Evolutionary conservation across 352 stramenopile genomes (phyloP), one percentile per base, ranked within the genome.

Genomic region (Phytophthora multivora): DNA sequence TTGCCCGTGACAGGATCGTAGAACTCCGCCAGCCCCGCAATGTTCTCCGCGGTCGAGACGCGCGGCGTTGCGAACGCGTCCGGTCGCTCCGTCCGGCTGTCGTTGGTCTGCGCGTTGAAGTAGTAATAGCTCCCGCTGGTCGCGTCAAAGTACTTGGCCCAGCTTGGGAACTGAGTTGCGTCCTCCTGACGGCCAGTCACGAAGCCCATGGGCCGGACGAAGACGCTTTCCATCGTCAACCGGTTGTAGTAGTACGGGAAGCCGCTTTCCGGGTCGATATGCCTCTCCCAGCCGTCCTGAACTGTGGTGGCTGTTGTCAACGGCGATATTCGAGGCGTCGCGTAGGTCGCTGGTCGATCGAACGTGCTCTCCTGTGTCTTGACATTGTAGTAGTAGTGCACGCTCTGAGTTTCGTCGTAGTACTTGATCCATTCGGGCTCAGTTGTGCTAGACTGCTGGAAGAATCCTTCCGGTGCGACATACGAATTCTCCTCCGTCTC

Each of bases 181-280:
- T 42, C 59, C 13, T 63, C 48, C n/a, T 63, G 42, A 10, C 66
- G 60, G 8, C 10, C 53, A 1, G 69, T 74, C 26, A 55, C 50
- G 40, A 79, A 79, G 45, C 68, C 59, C 31, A 71, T 62, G 1
- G 67, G 68, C 0, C 75, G 57, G 25, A 60, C 39, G 47, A 85
- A 97, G 35, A 77, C 90, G 39, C 84, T 91, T 61, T 92, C 85
- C 35, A 67, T 71, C 0, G 88, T 95, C 18, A 53, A 49, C 47
- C 74, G 61, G 69, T 96, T 95, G 74, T 88, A 95, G 70, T 93
- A 97, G 63, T 95, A 96, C 10, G 53, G 55, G 9, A 79, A 65
- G 2, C 75, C 79, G 12, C 71, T 85, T 9, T 68, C 33, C 5
- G 68, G 51, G 38, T 93, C 84, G 1, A 75, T 13, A 57, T 86